Base-by-base conservation (phyloP, 2,329 filamentous ascomycete species). In the Amphichorda felina region DNA sequence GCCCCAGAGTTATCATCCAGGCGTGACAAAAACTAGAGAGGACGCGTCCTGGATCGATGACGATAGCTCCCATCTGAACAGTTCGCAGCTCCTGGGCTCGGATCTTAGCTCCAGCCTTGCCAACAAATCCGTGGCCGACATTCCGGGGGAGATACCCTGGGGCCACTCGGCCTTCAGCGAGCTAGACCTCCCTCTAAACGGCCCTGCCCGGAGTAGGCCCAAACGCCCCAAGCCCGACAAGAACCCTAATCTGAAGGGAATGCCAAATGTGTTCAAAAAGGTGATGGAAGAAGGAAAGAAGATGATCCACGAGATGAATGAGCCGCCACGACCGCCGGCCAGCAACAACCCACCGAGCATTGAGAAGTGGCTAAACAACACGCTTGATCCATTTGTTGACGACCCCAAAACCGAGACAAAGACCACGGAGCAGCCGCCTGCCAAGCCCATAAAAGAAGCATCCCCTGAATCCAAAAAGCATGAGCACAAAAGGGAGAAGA, bases 161-260 rank as follows among this genome's bases (percentile, higher is more conserved):
- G 75, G 75, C 5, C 71, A 72, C 42, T 79, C 75, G 14, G 75
- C 75, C n/a, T 79, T 80, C 44, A 79, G 72, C 43, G 73, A 74
- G 45, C 59, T 79, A 6, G 74, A 79, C 36, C 51, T 79, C 2
- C 65, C 73, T 1, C 47, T 68, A 1, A 61, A 63, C 15, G 63
- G 63, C 5, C 58, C 68, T 36, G 56, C 63, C n/a, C 54, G 56
- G 19, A 64, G 60, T 38, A 51, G 49, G 39, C 46, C 51, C 26
- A 59, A 62, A 49, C 54, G 54, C 16, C 54, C 29, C 21, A 70
- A 72, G 45, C 55, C 64, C 7, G 68, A 72, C 31, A 60, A 71
- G 29, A 72, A 64, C 34, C 55, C 66, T 2, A 79, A 72, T 47
- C 70, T 79, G 53, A 74, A 72, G 44, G 64, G 61, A 33, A 64